Conservation (phyloP, 495 filamentous ascomycete species). For the Neurospora sp. region DNA sequence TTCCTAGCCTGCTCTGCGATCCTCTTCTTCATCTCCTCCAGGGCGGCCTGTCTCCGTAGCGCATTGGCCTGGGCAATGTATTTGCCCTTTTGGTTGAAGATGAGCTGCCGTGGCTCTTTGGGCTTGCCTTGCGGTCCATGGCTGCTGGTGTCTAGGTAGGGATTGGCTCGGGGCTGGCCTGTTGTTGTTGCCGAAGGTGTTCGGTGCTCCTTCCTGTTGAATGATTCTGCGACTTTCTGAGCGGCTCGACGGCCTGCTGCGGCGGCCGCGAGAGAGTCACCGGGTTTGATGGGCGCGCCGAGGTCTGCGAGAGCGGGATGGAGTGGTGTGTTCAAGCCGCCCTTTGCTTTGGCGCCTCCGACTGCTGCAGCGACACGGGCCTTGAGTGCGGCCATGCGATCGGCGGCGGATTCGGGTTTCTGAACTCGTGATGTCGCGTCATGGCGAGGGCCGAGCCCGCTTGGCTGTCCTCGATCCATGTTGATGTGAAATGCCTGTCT, state of each 20-base stretch:
- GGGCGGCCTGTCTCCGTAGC: slow-evolving; percentile 69
- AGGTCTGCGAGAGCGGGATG: slow-evolving; percentile 81
- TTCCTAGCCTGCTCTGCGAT: slow-evolving; percentile 80
- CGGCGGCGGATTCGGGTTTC: slow-evolving; percentile 44
- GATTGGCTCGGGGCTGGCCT: slow-evolving; percentile 50
- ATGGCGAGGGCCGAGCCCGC: slow-evolving; percentile 43
- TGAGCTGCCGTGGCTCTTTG: slow-evolving; percentile 59
- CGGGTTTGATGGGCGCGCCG: slow-evolving; percentile 46
- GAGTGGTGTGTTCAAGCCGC: slow-evolving; percentile 80
- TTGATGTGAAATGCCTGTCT: background rate
- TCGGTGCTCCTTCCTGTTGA: slow-evolving; percentile 23
- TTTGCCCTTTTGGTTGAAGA: slow-evolving; percentile 96
- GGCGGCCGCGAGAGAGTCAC: slow-evolving; percentile 13
- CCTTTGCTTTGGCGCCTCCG: slow-evolving; percentile 46
- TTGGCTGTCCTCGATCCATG: slow-evolving; percentile 33
- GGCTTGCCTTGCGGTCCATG: slow-evolving; percentile 52
- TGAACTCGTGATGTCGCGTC: slow-evolving; percentile 39
- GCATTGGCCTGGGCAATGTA: slow-evolving; percentile 90
- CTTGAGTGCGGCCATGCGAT: slow-evolving; percentile 58
- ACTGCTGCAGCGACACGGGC: slow-evolving; percentile 73
- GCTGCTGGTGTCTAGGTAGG: slow-evolving; percentile 71
- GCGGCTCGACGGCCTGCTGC: slow-evolving; percentile 17
- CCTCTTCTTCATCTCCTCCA: slow-evolving; percentile 89
- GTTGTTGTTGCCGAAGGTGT: slow-evolving; percentile 16
- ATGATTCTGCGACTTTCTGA: slow-evolving; percentile 6